Evolutionary conservation across 805 yeast species (phyloP), one percentile per base, ranked within the genome.

Genomic region (Groenewaldozyma salmanticensis): DNA sequence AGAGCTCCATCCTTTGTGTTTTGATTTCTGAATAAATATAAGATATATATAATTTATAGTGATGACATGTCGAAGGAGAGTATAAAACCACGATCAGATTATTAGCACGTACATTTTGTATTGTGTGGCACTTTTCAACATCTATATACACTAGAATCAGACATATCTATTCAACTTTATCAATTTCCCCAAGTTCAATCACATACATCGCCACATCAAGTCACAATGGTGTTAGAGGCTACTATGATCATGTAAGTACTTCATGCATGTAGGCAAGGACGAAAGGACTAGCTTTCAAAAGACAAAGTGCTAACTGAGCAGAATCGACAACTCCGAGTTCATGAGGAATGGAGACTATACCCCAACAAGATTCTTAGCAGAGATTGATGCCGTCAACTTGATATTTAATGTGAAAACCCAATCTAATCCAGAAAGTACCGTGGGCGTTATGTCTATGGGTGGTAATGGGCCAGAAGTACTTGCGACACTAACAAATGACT

Each of bases 291-390:
- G 6, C 29, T 21, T 5, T n/a, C n/a, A n/a, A n/a, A n/a, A n/a
- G n/a, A n/a, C n/a, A n/a, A n/a, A n/a, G n/a, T n/a, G n/a, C n/a
- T n/a, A n/a, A n/a, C n/a, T n/a, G n/a, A n/a, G 22, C 11, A 31
- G 27, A 18, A 20, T 92, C 57, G 99, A 92, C 69, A 90, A 87
- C 70, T 86, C 96, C 39, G 98, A 92, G 66, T 90, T 72, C 62
- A 83, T 88, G 76, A 74, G 98, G 55, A 92, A 92, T 59, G 98
- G 97, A 24, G 98, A 92, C 61, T 92, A 80, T 56, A 72, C 83
- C 29, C 77, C 94, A 15, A 79, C 88, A 13, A 73, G 98, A 55
- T 88, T 79, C 58, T 94, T 83, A 49, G 96, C 97, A 1, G 96
- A 92, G 63, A 68, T 83, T 46, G 95, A 92, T 48, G 79, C 96